Evolutionary conservation across 129 eudicot genomes (phyloP).

Genomic region (Sambucus nigra): DNA sequence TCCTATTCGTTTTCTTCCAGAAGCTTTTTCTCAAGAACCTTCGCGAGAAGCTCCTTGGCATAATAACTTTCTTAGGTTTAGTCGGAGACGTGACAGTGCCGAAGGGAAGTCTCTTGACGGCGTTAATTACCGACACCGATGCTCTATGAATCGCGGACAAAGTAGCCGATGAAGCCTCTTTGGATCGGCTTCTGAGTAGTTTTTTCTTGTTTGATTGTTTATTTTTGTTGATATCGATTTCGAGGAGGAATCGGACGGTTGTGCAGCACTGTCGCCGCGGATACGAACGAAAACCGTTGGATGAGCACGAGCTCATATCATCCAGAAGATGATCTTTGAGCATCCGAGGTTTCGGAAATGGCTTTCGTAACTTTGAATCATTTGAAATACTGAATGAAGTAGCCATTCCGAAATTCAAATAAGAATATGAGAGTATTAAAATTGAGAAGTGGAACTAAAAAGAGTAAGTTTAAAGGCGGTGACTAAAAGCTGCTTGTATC

Average conservation of each 20-base stretch:
- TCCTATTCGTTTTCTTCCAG: slow-evolving; percentile 44
- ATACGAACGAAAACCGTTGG: slow-evolving; percentile 71
- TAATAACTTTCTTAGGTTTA: slow-evolving; percentile 11
- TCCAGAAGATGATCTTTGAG: slow-evolving; percentile 71
- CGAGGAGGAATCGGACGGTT: slow-evolving; percentile 49
- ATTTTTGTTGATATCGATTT: slow-evolving; percentile 33
- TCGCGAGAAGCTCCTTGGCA: slow-evolving; percentile 45
- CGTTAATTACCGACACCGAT: slow-evolving; percentile 38
- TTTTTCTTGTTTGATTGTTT: slow-evolving; percentile 10
- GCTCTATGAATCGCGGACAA: slow-evolving; percentile 42
- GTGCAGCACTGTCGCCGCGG: slow-evolving; percentile 73
- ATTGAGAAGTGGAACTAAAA: background rate
- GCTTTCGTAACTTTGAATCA: slow-evolving; percentile 28
- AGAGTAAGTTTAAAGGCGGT: background rate
- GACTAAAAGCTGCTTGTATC: background rate
- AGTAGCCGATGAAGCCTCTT: slow-evolving; percentile 13
- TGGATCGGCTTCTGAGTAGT: slow-evolving; percentile 14
- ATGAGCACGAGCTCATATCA: slow-evolving; percentile 81
- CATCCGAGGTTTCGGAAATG: slow-evolving; percentile 32
- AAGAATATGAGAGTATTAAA: no score
- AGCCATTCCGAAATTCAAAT: background rate
- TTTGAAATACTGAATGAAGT: background rate
- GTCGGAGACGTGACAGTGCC: slow-evolving; percentile 15
- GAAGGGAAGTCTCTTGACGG: slow-evolving; percentile 45
- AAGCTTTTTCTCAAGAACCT: slow-evolving; percentile 40